Conservation (phyloP, 2,329 filamentous ascomycete species). For the Apiospora arundinis region DNA sequence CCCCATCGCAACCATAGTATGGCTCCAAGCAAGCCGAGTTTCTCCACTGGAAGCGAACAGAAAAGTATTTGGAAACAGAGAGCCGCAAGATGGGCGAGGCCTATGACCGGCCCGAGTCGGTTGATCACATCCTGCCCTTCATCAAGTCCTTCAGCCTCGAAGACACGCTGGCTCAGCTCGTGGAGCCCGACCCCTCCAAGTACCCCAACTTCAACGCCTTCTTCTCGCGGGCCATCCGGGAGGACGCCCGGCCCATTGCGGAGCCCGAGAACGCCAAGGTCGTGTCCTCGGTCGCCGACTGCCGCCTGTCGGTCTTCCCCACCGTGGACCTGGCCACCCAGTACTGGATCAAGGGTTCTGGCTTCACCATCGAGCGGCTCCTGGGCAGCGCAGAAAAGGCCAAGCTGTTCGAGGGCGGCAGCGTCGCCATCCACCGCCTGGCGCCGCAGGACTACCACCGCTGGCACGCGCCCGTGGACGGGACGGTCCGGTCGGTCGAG, state of each 20-base stretch:
- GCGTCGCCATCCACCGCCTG: not conserved
- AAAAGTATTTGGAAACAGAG: not conserved
- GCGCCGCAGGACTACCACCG: slow-evolving; percentile 1
- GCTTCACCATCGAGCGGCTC: not conserved
- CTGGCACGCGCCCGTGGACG: slow-evolving; percentile 11
- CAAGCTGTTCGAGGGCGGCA: slow-evolving; percentile 5
- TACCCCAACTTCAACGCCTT: slow-evolving; percentile 13
- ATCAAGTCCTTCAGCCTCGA: not conserved
- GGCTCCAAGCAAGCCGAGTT: slow-evolving; percentile 1
- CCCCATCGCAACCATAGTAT: not conserved
- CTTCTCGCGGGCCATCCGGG: not conserved
- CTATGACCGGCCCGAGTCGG: not conserved
- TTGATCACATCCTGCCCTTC: not conserved
- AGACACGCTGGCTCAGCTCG: not conserved
- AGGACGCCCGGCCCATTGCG: not conserved
- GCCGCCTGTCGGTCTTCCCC: not conserved
- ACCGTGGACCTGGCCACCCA: not conserved
- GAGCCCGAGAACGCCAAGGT: not conserved
- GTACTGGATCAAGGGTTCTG: slow-evolving; percentile 3
- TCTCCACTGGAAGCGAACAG: not conserved
- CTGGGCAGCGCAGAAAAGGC: not conserved
- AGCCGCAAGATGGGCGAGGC: slow-evolving; percentile 6
- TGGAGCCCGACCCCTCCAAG: not conserved
- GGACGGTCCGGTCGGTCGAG: not conserved
- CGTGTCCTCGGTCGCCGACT: slow-evolving; percentile 7